Evolutionary conservation across 2,329 filamentous ascomycete species (phyloP).

Genomic region (Claviceps spartinae): DNA sequence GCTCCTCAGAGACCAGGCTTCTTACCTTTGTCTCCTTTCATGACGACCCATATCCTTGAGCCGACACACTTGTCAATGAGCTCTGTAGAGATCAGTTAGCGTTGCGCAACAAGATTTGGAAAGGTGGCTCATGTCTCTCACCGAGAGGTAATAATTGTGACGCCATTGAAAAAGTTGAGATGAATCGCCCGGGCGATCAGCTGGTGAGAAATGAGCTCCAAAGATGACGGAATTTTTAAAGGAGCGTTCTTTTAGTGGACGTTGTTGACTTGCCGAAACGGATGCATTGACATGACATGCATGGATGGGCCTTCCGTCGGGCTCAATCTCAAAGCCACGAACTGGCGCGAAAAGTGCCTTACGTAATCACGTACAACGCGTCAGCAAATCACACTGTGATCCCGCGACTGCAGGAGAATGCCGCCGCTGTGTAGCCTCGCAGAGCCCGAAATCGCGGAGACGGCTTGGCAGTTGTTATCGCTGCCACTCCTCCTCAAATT

Average conservation of each 20-base stretch:
- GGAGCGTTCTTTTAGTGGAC: not conserved
- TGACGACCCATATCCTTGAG: constrained; percentile 95
- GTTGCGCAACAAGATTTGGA: not conserved
- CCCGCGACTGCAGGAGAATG: too few relatives aligned
- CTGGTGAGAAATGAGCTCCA: not conserved
- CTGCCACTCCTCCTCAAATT: constrained; percentile 2
- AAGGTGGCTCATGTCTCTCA: constrained; percentile 20
- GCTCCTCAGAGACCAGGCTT: not conserved
- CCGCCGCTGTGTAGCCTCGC: too few relatives aligned
- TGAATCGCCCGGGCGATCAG: not conserved
- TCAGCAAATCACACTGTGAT: too few relatives aligned
- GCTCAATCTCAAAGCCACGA: not conserved
- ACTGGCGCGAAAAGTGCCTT: not conserved
- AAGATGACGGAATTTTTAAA: not conserved
- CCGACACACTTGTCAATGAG: constrained; percentile 98
- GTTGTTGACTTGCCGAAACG: not conserved
- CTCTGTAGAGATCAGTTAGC: constrained; percentile 40
- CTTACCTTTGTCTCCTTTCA: constrained; percentile 96
- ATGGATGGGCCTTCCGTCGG: not conserved
- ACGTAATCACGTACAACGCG: not conserved
- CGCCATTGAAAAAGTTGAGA: constrained; percentile 37
- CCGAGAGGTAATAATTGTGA: constrained; percentile 62
- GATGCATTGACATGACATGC: not conserved
- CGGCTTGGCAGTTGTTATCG: not conserved
- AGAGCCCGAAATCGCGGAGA: too few relatives aligned